Evolutionary conservation across 192 early-diverging fungal genomes (phyloP), one percentile per base, ranked within the genome.

Genomic region (Rhizophlyctis rosea): DNA sequence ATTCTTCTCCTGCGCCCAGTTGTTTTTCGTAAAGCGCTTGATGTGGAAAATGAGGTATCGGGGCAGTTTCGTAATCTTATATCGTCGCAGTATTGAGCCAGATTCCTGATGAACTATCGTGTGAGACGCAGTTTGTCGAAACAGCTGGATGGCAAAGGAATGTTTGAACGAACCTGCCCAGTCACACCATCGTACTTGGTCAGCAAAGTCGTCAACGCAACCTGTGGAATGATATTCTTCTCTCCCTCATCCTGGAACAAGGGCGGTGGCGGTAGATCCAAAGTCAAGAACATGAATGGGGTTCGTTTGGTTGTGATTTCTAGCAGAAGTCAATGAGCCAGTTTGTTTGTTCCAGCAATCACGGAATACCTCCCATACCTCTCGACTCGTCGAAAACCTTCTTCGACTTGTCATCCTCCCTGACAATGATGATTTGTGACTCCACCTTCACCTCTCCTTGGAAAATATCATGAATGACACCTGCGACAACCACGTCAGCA

Each of bases 221-320:
- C 84, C 61, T 98, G 96, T 9, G 96, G 96, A 67, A 98, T 93
- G 59, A 93, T 92, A 61, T 88, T 89, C 36, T 85, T 81, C 57
- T 92, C 86, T 7, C 80, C 63, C 47, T 93, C 93, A 62, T 91
- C 91, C 33, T 88, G 86, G 68, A 94, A 98, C 21, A 98, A 71
- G 2, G 95, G 96, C 11, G 88, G 82, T 18, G 91, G 89, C 27
- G 96, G 96, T 18, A 96, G 72, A 54, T 98, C 94, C 64, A 98
- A 66, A 3, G 89, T 86, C 50, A 98, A 75, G 34, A 95, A 84
- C 57, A 97, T 64, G 65, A 98, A 97, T 2, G 94, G 93, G 0
- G 80, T 76, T 1, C 54, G 58, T 29, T 60, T 76, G 11, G 73
- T 72, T n/a, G 69, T 79, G 29, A 85, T 77, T 47, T 79, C 86